Evolutionary conservation across 2,329 filamentous ascomycete genomes (phyloP).

Genomic region (Penicillium paneum): DNA sequence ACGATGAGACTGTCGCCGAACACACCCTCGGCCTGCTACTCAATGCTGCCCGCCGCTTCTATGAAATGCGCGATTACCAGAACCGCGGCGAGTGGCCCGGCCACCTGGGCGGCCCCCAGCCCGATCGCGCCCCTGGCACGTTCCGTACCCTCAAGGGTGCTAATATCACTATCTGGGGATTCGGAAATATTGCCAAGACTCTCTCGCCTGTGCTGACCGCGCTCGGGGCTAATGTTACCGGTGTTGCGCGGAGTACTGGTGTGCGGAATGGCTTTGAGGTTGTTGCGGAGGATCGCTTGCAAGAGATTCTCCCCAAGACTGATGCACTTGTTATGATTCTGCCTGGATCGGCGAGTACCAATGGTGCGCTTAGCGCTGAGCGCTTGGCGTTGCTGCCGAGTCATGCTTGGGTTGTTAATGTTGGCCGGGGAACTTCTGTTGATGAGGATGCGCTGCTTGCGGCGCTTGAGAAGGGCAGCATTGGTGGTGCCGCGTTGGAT

Average conservation of each 20-base stretch:
- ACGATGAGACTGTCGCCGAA: constrained; percentile 64
- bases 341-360: constrained; percentile 57
- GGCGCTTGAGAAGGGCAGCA: constrained; percentile 20
- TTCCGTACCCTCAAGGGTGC: constrained; percentile 62
- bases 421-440: constrained; percentile 21
- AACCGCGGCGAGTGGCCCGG: constrained; percentile 56
- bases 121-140: constrained; percentile 40
- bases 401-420: constrained; percentile 40
- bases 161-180: constrained; percentile 61
- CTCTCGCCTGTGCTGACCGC: constrained; percentile 54
- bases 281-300: constrained; percentile 53
- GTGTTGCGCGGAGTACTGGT: constrained; percentile 56
- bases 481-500: constrained; percentile 23
- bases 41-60: constrained; percentile 52
- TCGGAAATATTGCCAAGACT: constrained; percentile 63
- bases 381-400: constrained; percentile 53
- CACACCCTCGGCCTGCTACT: constrained; percentile 56
- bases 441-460: constrained; percentile 22
- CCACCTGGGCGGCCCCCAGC: constrained; percentile 60
- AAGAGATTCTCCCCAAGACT: constrained; percentile 54
- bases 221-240: constrained; percentile 58
- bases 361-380: constrained; percentile 55
- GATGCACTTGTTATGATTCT: constrained; percentile 68
- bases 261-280: constrained; percentile 60
- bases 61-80: constrained; percentile 59